Evolutionary conservation across 2,329 filamentous ascomycete genomes (phyloP), one percentile per base, ranked within the genome.

Genomic region (Curvularia verruculosa): DNA sequence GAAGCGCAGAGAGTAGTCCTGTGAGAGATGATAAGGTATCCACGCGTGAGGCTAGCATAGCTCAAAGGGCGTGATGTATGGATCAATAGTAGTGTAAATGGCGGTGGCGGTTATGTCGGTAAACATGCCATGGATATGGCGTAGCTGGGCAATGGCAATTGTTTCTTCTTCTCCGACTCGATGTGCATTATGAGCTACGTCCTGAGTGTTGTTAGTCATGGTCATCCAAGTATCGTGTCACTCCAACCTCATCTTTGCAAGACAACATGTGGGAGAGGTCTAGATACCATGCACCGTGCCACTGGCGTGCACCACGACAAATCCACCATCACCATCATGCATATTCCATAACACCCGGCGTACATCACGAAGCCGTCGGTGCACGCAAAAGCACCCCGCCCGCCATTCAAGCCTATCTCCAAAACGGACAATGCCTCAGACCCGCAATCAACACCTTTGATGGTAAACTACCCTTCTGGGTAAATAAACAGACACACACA

Each of bases 1-100:
- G 55, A 10, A 52, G 48, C 24, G 39, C n/a, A 10, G 48, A 46
- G 28, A n/a, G 19, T 24, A 46, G 39, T 13, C 44, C 45, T 23
- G 51, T 48, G 26, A 52, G 48, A 23, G 29, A 18, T 39, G 54
- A 26, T 28, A 43, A 44, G 31, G 26, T 13, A 15, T 37, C 21
- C 7, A 15, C n/a, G 49, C 28, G 40, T 21, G 49, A 36, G 15
- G 21, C n/a, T n/a, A 34, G 36, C 19, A 29, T n/a, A 24, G 28
- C 28, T 50, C 37, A 52, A n/a, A 52, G 29, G 40, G 40, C 6
- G 29, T 52, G 10, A 45, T 31, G 15, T 36, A 52, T 29, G 13
- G 26, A 52, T 29, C 21, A 24, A n/a, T 52, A 28, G 24, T 7
- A n/a, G 7, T 19, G 18, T n/a, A 18, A 43, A 26, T 5, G 13